Base-by-base conservation (phyloP, 306 rosid species). In the Quercus robur region DNA sequence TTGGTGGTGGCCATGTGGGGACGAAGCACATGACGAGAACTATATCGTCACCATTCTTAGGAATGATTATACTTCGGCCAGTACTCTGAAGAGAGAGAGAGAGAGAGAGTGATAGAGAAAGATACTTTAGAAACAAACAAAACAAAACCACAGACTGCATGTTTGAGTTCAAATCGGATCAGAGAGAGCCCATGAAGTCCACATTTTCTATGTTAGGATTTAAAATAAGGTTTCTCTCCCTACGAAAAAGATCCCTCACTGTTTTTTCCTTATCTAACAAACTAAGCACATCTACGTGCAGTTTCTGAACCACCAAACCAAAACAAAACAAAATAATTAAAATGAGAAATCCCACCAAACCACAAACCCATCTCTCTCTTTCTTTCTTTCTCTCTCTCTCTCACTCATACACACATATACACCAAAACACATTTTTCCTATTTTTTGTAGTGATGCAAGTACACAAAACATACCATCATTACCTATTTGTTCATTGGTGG, bases 161-260 rank as follows among this genome's bases (percentile, higher is more conserved):
- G 70, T 52, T 64, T 74, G 84, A 74, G 75, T 77, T 69, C 35
- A 75, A 77, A 80, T 41, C 63, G 64, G 82, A 35, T 80, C 77
- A 81, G 73, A 82, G 64, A 71, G 55, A 81, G 55, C 5, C 56
- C 70, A 67, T 81, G 72, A 79, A 80, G 44, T 71, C 84, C 79
- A 72, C 77, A 77, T 83, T 89, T 90, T 88, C 96, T 75, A 84
- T 88, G 81, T 89, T 87, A 58, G 89, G 87, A 44, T 80, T 81
- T 75, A 31, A 79, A 78, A 77, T 82, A 69, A 87, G 86, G 94
- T 88, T 89, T 85, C 87, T 74, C 88, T 84, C 78, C 82, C 76
- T 86, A 90, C 90, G 91, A 90, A 87, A 90, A 90, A 87, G 90
- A 89, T 89, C 87, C 89, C 82, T 85, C 54, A 56, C 90, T 68